A percentile compares a stretch with the other conserved stretches of the same genome.
Evolutionary conservation across 1,284 basidiomycete species (phyloP).

Genomic region (Ceratobasidium theobromae): DNA sequence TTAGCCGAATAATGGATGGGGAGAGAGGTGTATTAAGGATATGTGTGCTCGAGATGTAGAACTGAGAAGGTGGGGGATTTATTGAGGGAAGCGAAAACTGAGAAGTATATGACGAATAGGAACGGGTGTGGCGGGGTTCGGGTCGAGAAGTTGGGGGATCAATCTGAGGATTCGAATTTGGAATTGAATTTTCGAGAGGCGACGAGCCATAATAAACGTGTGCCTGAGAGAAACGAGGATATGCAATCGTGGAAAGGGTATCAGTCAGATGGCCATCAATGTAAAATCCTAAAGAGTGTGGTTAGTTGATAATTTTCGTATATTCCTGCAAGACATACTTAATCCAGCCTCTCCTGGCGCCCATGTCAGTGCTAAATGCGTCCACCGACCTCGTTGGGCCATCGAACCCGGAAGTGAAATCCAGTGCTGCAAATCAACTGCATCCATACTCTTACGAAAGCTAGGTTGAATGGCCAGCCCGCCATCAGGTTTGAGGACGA

Average conservation of each 20-base stretch:
- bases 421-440: background rate
- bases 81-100: background rate
- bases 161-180: conserved; percentile 28
- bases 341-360: background rate
- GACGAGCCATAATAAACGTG: conserved; percentile 19
- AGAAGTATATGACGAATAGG: conserved; percentile 21
- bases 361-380: conserved; percentile 20
- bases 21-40: conserved; percentile 61
- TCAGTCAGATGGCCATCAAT: conserved; percentile 68
- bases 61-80: conserved; percentile 3
- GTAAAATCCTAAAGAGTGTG: conserved; percentile 76
- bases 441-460: conserved; percentile 6
- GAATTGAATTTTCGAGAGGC: background rate
- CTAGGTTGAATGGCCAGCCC: conserved; percentile 3
- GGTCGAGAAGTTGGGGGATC: background rate
- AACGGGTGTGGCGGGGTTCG: background rate
- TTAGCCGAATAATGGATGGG: conserved; percentile 65
- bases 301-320: conserved; percentile 24
- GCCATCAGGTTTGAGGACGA: conserved; percentile 20
- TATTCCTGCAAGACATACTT: conserved; percentile 6
- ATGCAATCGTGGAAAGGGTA: conserved; percentile 47
- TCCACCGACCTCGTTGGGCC: conserved; percentile 18
- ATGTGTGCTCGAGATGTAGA: conserved; percentile 53
- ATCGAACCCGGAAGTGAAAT: conserved; percentile 16
- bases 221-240: conserved; percentile 14